phyloP scores from a whole-genome alignment of 225 moss, liverwort and hornwort genomes.

The Lunularia cruciata region DNA sequence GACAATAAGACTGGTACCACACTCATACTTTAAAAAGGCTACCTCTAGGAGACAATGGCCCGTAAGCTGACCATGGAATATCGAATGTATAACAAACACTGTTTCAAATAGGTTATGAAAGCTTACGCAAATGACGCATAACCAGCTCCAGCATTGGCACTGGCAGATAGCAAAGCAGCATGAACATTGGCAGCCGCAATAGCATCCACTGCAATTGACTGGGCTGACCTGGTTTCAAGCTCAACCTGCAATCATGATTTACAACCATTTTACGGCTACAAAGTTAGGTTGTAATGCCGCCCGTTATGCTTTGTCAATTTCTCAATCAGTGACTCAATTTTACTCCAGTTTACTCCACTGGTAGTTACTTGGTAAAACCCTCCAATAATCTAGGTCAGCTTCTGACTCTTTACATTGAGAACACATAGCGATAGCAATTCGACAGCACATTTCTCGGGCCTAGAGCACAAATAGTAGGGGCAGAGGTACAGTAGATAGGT shows the following conservation, averaged over 20 bases:
- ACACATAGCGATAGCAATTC: too few species aligned
- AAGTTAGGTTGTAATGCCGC: too few species aligned
- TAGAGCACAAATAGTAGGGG: background rate
- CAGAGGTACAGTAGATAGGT: background rate
- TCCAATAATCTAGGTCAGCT: too few species aligned
- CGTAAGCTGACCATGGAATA: background rate
- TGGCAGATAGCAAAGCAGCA: constrained; percentile 43
- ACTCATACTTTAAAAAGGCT: background rate
- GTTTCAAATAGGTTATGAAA: background rate
- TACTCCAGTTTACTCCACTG: too few species aligned
- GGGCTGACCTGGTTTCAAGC: constrained; percentile 34
- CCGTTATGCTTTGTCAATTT: too few species aligned
- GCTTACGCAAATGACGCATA: constrained; percentile 46
- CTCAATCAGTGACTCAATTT: too few species aligned
- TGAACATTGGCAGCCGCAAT: constrained; percentile 43
- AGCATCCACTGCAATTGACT: constrained; percentile 38
- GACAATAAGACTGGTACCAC: background rate
- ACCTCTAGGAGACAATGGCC: background rate
- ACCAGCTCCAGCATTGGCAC: constrained; percentile 36
- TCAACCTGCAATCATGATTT: constrained; percentile 40
- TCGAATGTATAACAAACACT: background rate
- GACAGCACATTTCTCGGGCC: background rate
- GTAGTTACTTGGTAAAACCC: too few species aligned
- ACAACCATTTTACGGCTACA: too few species aligned
- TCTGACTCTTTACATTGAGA: too few species aligned